Evolutionary conservation across 129 eudicot genomes (phyloP), one percentile per base, ranked within the genome.

Genomic region (Calendula officinalis): DNA sequence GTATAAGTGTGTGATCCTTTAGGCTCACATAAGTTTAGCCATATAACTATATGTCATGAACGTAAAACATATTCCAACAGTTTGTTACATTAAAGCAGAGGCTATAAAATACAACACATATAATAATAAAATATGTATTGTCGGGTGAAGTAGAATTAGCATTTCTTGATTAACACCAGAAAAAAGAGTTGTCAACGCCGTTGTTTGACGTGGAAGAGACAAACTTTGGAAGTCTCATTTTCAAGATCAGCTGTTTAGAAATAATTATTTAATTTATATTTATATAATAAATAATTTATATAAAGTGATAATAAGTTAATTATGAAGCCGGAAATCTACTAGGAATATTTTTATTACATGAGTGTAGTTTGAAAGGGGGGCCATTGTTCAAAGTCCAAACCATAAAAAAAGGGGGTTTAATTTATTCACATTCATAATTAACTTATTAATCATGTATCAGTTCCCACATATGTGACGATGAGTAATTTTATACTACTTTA

Each of bases 301-400:
- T 12, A 61, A 35, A 14, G n/a, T 52, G 57, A 55, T 44, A 37
- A 56, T 50, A 37, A 49, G 60, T 33, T 57, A 54, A 17, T 46
- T 56, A 56, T 34, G 55, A 60, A 60, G 62, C 68, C 68, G 60
- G 39, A 70, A 50, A 11, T 51, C 61, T 60, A 70, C 75, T 27
- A 22, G 76, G 61, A 62, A 48, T 69, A 56, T 69, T 43, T 69
- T 69, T 62, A 79, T 69, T 69, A 43, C 62, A 60, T 22, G 22
- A 51, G 38, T 86, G 94, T 82, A 67, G 84, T 82, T 82, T 82
- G 89, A 86, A 86, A n/a, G 55, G 86, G 86, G 77, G 71, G 86
- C 88, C 81, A 62, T 75, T 78, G 22, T 80, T 83, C 82, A 72
- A 80, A 80, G 86, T 77, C 84, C 81, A 77, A 77, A 74, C 86